phyloP scores from a whole-genome alignment of 2,329 filamentous ascomycete genomes.

The Elsinoe ampelina region DNA sequence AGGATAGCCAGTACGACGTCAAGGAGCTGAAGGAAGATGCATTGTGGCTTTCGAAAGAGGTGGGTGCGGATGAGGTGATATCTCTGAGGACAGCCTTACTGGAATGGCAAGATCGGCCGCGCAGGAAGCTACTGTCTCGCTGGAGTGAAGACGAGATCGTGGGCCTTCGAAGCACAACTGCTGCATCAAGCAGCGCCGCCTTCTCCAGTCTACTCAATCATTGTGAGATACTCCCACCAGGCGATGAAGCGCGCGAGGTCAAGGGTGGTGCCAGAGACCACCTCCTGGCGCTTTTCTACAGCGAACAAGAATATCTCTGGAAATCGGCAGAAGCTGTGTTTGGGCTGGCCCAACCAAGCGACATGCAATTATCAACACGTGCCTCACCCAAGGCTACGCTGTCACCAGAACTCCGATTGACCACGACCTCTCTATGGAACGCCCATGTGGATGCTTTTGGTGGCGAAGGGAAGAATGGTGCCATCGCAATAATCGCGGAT shows the following conservation, averaged over 20 bases:
- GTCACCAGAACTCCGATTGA: neutral
- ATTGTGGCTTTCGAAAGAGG: constrained; percentile 72
- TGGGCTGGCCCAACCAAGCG: neutral
- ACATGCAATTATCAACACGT: neutral
- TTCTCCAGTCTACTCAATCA: constrained; percentile 33
- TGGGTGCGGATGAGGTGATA: constrained; percentile 68
- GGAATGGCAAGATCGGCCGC: constrained; percentile 75
- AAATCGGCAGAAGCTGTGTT: constrained; percentile 2
- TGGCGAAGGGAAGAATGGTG: neutral
- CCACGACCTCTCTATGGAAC: neutral
- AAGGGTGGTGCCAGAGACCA: neutral
- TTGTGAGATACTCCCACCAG: neutral
- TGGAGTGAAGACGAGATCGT: constrained; percentile 70
- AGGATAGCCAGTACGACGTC: constrained; percentile 60
- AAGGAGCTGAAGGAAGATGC: constrained; percentile 76
- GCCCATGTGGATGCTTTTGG: neutral
- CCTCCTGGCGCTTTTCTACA: neutral
- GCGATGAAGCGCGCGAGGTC: neutral
- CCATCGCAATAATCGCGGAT: neutral
- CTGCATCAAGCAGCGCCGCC: constrained; percentile 49
- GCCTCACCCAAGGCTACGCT: neutral
- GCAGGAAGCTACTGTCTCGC: constrained; percentile 57
- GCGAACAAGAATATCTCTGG: constrained; percentile 5
- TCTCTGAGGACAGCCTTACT: constrained; percentile 71
- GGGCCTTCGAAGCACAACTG: constrained; percentile 65